phyloP scores from a whole-genome alignment of 257 asterid genomes.

The Jaltomata sinuosa region DNA sequence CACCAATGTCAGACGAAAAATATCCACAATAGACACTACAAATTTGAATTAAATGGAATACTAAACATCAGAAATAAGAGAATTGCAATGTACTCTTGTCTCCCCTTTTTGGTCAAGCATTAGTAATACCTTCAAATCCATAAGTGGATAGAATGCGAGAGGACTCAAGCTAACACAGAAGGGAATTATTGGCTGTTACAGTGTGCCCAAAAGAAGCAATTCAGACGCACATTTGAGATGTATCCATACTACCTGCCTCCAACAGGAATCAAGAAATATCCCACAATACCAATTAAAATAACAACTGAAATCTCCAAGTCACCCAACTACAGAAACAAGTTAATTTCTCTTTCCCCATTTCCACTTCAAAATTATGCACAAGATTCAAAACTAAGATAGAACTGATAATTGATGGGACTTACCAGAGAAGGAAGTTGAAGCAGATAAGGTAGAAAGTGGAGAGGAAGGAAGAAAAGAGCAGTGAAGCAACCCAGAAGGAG shows the following conservation, averaged over 20 bases:
- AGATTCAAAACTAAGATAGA: not conserved
- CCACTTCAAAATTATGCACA: not conserved
- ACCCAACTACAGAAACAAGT: not conserved
- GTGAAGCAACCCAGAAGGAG: conserved; percentile 42
- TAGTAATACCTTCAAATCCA: not conserved
- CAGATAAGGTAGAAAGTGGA: conserved; percentile 43
- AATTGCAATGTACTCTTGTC: not conserved
- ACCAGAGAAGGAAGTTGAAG: conserved; percentile 58
- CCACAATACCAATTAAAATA: not conserved
- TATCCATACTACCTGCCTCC: not conserved
- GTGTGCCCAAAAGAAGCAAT: not conserved
- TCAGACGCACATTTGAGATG: not conserved
- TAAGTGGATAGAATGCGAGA: not conserved
- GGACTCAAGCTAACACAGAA: not conserved
- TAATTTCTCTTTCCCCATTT: not conserved
- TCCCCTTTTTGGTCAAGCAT: not conserved
- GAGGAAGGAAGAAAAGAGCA: conserved; percentile 42
- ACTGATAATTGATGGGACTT: not conserved
- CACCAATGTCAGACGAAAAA: conserved; percentile 8
- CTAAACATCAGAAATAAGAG: not conserved
- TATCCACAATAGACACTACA: not conserved
- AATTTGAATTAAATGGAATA: not conserved
- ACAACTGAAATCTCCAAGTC: not conserved
- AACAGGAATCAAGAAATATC: not conserved
- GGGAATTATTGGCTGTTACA: not conserved